Base-by-base conservation (phyloP, 371 early-diverging fungal genomes). In the Mortierella sp. region DNA sequence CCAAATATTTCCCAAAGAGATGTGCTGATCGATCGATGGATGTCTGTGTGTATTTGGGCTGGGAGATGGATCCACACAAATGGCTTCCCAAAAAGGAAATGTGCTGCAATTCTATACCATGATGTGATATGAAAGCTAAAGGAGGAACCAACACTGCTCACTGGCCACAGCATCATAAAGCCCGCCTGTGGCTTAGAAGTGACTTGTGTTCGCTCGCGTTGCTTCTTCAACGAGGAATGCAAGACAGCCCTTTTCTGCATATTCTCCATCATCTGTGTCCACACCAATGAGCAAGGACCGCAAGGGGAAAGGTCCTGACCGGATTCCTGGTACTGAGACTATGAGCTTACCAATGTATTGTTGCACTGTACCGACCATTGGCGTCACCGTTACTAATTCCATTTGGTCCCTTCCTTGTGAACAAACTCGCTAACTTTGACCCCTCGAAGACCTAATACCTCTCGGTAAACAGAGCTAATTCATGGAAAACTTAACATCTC, bases 281-380 rank as follows among this genome's bases (percentile, higher is more conserved):
- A 30, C 31, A n/a, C 48, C 27, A 28, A 76, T 76, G 78, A 76
- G 78, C 63, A 76, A 76, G 57, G 78, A 76, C 39, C 60, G 78
- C 27, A 76, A 76, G 50, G 56, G 50, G 39, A 76, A 76, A 56
- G 50, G 46, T 28, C 6, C 52, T 7, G 70, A 69, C 31, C 53
- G 65, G 58, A 63, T 43, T 44, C 58, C 65, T 46, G 78, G 78
- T 76, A 58, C 9, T 39, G 19, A 44, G 21, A 43, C 14, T 9
- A 17, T 26, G 31, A 2, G 26, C 46, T 15, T 6, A 9, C 15
- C 14, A n/a, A 28, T 26, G 4, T 26, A 21, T 46, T 28, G 26
- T 30, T 12, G 19, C 31, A 46, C 12, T 7, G 21, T 21, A 30
- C 21, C 57, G 26, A 19, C 30, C 24, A 12, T 47, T 31, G 23